A percentile compares a stretch with the other conserved stretches of the same genome.
phyloP scores from a whole-genome alignment of 2,329 filamentous ascomycete species.

The Malbranchea zuffiana region DNA sequence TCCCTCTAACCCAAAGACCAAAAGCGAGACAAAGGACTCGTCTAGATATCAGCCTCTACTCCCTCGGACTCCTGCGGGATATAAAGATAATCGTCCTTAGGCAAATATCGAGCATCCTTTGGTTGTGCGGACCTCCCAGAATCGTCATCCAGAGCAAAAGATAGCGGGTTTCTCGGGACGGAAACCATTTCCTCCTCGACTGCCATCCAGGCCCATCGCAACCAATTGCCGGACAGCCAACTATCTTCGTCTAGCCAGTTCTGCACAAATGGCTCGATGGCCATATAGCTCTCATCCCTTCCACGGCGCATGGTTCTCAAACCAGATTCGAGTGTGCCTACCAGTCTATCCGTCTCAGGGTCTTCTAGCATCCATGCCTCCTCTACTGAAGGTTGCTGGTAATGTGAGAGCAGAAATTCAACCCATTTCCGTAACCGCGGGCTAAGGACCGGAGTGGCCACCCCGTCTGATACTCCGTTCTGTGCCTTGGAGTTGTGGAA shows the following conservation, averaged over 20 bases:
- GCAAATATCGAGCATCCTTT: not conserved
- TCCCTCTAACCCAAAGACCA: no score
- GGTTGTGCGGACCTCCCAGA: conserved; percentile 11
- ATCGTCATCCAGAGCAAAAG: conserved; percentile 18
- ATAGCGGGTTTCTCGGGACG: conserved; percentile 26
- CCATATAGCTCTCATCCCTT: not conserved
- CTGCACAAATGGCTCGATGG: not conserved
- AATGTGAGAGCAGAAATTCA: conserved; percentile 26
- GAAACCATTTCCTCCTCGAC: conserved; percentile 31
- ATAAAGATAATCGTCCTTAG: conserved; percentile 26
- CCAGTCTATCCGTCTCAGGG: conserved; percentile 20
- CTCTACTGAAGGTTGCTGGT: conserved; percentile 23
- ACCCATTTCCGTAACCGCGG: conserved; percentile 29
- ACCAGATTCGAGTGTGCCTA: conserved; percentile 16
- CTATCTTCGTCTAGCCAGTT: conserved; percentile 13
- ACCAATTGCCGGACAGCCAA: conserved; percentile 30
- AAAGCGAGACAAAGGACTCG: no score
- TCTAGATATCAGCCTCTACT: not conserved
- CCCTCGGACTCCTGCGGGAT: conserved; percentile 21
- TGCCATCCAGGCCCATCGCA: conserved; percentile 36
- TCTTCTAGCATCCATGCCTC: conserved; percentile 24
- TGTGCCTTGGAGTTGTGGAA: conserved; percentile 14
- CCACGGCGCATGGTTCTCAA: conserved; percentile 1
- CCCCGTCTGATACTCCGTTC: conserved; percentile 2
- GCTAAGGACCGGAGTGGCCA: conserved; percentile 18